Base-by-base conservation (phyloP, 352 stramenopile genomes). In the Pythium guiyangense region DNA sequence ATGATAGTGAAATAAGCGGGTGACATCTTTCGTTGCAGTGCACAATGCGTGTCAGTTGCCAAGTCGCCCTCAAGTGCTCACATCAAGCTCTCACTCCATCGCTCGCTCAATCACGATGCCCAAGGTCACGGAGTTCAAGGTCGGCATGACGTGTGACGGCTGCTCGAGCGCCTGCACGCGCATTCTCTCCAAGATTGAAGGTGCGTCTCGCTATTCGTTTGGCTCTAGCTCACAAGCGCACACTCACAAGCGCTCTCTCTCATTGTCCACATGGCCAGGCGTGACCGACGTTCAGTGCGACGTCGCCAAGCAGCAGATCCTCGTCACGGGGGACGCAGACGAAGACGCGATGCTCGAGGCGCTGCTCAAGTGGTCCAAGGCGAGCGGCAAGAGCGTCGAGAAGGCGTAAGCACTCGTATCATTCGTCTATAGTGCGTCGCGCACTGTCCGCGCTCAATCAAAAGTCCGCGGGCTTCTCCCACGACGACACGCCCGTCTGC, bases 121-220 rank as follows among this genome's bases (percentile, higher is more conserved):
- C 29, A 79, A 80, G 45, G 71, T 80, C 57, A 90, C 79, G n/a
- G 83, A 92, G 55, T 96, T 96, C 74, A 94, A 92, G 71, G 86
- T 94, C 56, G 83, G 84, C 66, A 95, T 95, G 86, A 92, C 83
- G 42, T 96, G 87, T 77, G 84, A 92, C 34, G 87, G 85, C 71
- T 96, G 86, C 81, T 94, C 84, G 54, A 88, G 71, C 67, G 86
- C 88, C 62, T 88, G 85, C 78, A 92, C 85, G 59, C 84, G 86
- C 67, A 96, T 96, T 64, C 83, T 96, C 49, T 87, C 43, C 66
- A 95, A 96, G 79, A 92, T 96, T 59, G 77, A 89, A 54, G 86
- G 83, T 91, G 62, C 62, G 69, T 71, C 17, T 10, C 12, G 25
- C 15, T 37, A 15, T n/a, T n/a, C n/a, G n/a, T n/a, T n/a, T n/a